Evolutionary conservation across 345 rosid species (phyloP).

Genomic region (Excoecaria agallocha): DNA sequence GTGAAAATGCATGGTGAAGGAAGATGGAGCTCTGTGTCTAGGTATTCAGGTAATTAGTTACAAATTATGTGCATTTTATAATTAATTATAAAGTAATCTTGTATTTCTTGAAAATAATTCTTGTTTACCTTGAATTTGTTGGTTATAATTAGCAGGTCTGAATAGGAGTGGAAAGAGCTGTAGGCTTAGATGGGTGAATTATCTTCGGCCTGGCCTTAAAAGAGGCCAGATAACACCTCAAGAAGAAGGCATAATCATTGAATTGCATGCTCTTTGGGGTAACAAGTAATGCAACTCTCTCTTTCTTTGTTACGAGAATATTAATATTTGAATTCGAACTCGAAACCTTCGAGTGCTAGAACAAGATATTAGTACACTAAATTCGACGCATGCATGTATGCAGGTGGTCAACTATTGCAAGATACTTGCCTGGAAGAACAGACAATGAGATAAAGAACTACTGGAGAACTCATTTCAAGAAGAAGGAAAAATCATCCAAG

Average conservation of each 20-base stretch:
- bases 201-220: constrained; percentile 81
- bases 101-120: too few species aligned
- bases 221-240: constrained; percentile 79
- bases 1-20: constrained; percentile 70
- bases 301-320: not conserved
- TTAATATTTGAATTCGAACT: not conserved
- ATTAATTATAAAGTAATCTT: too few species aligned
- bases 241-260: constrained; percentile 81
- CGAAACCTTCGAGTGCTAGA: too few species aligned
- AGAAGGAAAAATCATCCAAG: constrained; percentile 38
- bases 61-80: not conserved
- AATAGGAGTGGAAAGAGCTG: constrained; percentile 79
- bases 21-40: constrained; percentile 77
- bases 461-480: constrained; percentile 88
- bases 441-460: constrained; percentile 94
- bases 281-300: constrained; percentile 55
- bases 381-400: not conserved
- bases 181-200: constrained; percentile 92
- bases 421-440: constrained; percentile 87
- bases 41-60: constrained; percentile 46
- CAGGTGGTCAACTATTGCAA: constrained; percentile 93
- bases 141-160: constrained; percentile 12
- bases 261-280: constrained; percentile 82
- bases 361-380: too few species aligned
- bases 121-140: not conserved